Conservation (phyloP, 768 basidiomycete species). For the Dentipellis sp. region DNA sequence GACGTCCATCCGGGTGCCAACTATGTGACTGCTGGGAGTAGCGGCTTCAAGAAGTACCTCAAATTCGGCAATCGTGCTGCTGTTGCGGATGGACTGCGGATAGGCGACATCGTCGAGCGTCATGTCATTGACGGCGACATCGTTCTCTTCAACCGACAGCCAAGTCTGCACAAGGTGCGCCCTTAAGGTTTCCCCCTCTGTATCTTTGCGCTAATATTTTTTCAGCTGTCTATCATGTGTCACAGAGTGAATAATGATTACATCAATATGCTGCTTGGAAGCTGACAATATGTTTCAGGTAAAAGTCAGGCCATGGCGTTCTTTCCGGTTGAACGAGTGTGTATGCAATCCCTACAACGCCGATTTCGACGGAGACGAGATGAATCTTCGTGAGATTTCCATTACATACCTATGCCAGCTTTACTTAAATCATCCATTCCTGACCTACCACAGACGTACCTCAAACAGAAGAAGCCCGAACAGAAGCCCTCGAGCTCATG, state of each 20-base stretch:
- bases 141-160: constrained; percentile 96
- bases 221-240: constrained; percentile 96
- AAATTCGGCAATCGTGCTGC: constrained; percentile 77
- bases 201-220: neutral
- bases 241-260: constrained; percentile 55
- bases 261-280: neutral
- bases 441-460: constrained; percentile 66
- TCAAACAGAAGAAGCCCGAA: constrained; percentile 96
- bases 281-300: constrained; percentile 30
- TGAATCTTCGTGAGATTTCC: constrained; percentile 83
- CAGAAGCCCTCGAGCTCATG: constrained; percentile 97
- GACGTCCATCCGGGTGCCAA: constrained; percentile 95
- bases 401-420: no score
- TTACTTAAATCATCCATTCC: no score
- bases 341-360: constrained; percentile 99
- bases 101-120: constrained; percentile 92
- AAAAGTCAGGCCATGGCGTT: constrained; percentile 94
- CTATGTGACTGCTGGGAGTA: constrained; percentile 76
- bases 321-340: constrained; percentile 97
- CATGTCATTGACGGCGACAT: constrained; percentile 95
- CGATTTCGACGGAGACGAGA: constrained; percentile 99
- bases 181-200: constrained; percentile 2
- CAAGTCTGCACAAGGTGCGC: constrained; percentile 87
- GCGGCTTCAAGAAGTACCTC: constrained; percentile 77
- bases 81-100: constrained; percentile 71